Conservation (phyloP, 1,139 yeast genomes). For the Keqinozyma sinolaborantium region DNA sequence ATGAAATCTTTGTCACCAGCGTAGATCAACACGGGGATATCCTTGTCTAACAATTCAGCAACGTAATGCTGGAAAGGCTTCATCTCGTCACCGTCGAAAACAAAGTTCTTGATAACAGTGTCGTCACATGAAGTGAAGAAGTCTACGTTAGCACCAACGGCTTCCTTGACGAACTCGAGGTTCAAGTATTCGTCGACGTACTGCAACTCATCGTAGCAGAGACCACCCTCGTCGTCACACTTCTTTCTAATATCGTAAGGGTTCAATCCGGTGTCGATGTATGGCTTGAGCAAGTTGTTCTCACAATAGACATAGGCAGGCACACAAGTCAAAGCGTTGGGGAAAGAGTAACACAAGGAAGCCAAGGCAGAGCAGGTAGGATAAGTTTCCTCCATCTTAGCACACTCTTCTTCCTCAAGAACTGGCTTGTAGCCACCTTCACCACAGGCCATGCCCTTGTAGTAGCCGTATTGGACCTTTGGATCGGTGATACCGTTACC, state of each 20-base stretch:
- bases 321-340: conserved; percentile 83
- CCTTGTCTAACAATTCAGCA: conserved; percentile 51
- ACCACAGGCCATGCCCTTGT: conserved; percentile 85
- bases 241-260: conserved; percentile 88
- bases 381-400: conserved; percentile 50
- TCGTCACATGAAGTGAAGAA: conserved; percentile 81
- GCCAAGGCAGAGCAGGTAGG: conserved; percentile 82
- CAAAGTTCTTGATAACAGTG: conserved; percentile 75
- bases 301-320: conserved; percentile 90
- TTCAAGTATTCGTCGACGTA: conserved; percentile 35
- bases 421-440: conserved; percentile 73
- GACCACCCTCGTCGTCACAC: conserved; percentile 68
- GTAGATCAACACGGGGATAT: conserved; percentile 67
- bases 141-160: conserved; percentile 90
- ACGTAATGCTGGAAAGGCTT: conserved; percentile 78
- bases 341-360: conserved; percentile 72
- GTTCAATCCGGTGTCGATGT: conserved; percentile 65
- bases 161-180: conserved; percentile 48
- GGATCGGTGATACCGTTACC: conserved; percentile 87
- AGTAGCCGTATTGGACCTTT: conserved; percentile 61
- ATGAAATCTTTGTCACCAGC: conserved; percentile 87
- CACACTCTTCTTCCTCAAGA: conserved; percentile 59
- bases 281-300: conserved; percentile 51
- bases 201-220: conserved; percentile 54
- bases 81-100: conserved; percentile 88